Evolutionary conservation across 352 stramenopile genomes (phyloP).

Genomic region (Phytophthora lateralis): DNA sequence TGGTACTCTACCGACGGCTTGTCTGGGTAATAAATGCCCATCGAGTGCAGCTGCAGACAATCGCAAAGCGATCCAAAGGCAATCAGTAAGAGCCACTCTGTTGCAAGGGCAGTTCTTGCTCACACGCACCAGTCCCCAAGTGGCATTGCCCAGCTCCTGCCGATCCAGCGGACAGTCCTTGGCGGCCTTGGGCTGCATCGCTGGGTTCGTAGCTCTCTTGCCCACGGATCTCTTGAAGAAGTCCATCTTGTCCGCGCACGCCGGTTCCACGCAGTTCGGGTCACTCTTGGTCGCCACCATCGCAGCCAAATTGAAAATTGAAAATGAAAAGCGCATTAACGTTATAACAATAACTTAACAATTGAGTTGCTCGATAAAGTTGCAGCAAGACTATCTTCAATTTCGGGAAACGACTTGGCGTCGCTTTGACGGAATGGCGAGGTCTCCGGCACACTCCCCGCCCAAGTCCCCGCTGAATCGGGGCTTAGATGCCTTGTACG

Average conservation of each 20-base stretch:
- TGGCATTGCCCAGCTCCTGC: conserved; percentile 86
- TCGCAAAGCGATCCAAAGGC: neutral
- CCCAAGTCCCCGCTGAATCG: conserved; percentile 54
- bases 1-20: conserved; percentile 92
- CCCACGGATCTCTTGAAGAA: conserved; percentile 83
- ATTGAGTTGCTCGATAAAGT: conserved; percentile 1
- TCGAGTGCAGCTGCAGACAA: conserved; percentile 86
- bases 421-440: conserved; percentile 15
- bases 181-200: conserved; percentile 19
- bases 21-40: conserved; percentile 97
- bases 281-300: conserved; percentile 62
- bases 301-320: conserved; percentile 19
- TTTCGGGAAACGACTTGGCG: conserved; percentile 12
- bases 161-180: conserved; percentile 84
- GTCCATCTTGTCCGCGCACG: conserved; percentile 85
- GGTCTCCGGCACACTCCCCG: conserved; percentile 40
- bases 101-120: neutral
- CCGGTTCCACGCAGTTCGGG: conserved; percentile 85
- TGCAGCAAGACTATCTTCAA: conserved; percentile 20
- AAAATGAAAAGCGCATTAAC: neutral
- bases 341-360: neutral
- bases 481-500: conserved; percentile 31
- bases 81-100: neutral
- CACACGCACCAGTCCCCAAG: conserved; percentile 83
- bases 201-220: conserved; percentile 33